A percentile compares a stretch with the other conserved stretches of the same genome.
phyloP scores from a whole-genome alignment of 2,329 filamentous ascomycete genomes.

The Pseudocercospora pini-densiflorae region DNA sequence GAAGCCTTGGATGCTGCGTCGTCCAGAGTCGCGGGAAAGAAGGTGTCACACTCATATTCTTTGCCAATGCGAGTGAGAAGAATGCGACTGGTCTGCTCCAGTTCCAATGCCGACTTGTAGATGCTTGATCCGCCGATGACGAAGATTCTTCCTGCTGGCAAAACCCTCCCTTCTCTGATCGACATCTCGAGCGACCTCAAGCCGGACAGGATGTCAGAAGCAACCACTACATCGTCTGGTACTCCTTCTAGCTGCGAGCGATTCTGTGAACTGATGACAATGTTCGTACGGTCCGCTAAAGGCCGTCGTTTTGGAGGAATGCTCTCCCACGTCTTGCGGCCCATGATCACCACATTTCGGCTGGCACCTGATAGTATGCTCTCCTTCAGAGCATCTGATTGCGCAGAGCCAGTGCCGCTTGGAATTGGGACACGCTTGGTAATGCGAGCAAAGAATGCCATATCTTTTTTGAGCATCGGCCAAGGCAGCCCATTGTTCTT shows the following conservation, averaged over 20 bases:
- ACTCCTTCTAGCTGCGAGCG: constrained; percentile 29
- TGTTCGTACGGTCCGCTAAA: constrained; percentile 77
- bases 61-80: constrained; percentile 70
- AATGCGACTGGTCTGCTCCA: constrained; percentile 63
- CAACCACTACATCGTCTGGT: constrained; percentile 59
- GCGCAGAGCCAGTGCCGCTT: constrained; percentile 42
- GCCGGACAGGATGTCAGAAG: constrained; percentile 41
- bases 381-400: constrained; percentile 31
- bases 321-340: constrained; percentile 93
- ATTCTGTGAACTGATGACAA: constrained; percentile 69
- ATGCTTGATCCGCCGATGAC: constrained; percentile 91
- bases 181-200: constrained; percentile 40
- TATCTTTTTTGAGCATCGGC: constrained; percentile 86
- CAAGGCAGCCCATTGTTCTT: constrained; percentile 79
- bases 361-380: constrained; percentile 26
- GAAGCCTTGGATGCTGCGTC: constrained; percentile 33
- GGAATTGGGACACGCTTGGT: constrained; percentile 71
- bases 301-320: constrained; percentile 81
- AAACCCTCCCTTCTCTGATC: constrained; percentile 28
- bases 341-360: constrained; percentile 83
- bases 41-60: constrained; percentile 78
- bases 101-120: constrained; percentile 71
- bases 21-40: constrained; percentile 67
- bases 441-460: constrained; percentile 92
- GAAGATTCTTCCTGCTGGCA: constrained; percentile 66